These are phyloP conservation scores for Paramecium caudatum DNA, from an alignment of 73 alveolate species.

Conservation along the genomic window DNA sequence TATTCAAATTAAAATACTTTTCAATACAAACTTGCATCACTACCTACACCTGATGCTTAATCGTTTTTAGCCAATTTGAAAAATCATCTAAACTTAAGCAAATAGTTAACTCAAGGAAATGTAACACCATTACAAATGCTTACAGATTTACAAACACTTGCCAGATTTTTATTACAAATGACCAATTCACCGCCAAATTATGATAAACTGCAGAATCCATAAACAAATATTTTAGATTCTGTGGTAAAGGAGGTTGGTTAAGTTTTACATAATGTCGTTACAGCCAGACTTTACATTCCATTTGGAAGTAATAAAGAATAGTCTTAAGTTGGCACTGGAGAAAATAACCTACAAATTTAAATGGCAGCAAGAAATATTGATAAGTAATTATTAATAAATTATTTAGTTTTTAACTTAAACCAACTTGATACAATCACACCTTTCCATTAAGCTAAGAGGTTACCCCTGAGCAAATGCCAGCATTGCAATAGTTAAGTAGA, in stretches of 20 bases:
- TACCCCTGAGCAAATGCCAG: too few relatives aligned
- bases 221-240: background rate
- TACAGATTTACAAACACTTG: conserved; percentile 5
- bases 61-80: background rate
- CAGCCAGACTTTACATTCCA: background rate
- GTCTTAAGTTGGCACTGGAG: conserved; percentile 21
- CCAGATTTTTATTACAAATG: conserved; percentile 11
- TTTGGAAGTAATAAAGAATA: background rate
- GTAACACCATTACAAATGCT: background rate
- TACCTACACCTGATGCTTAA: background rate
- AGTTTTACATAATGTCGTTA: background rate
- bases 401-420: background rate
- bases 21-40: background rate
- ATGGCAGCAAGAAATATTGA: conserved; percentile 21
- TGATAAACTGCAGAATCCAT: conserved; percentile 7
- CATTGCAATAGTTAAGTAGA: too few relatives aligned
- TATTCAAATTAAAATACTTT: conserved; percentile 14
- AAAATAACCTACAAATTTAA: background rate
- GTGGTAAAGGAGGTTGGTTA: conserved; percentile 8
- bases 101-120: background rate
- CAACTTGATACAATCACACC: too few relatives aligned
- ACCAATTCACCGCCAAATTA: conserved; percentile 33
- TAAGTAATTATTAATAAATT: background rate
- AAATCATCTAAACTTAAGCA: conserved; percentile 5
- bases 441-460: too few relatives aligned